These are phyloP conservation scores for Arachis hypogaea DNA, from an alignment of 306 rosid species.

Conservation along the genomic window DNA sequence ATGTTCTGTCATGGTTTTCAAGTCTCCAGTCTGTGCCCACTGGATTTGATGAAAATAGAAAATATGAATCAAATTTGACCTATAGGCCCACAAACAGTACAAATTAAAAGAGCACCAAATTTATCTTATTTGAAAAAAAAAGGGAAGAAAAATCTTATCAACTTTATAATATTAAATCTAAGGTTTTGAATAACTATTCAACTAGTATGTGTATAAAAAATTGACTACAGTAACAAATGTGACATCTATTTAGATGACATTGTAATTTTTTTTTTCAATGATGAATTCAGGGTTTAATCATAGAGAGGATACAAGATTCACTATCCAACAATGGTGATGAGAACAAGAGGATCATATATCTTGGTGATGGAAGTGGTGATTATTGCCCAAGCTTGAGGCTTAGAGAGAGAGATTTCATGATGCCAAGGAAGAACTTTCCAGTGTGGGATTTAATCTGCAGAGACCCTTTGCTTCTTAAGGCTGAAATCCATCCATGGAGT, in stretches of 20 bases:
- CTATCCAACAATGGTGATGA: constrained; percentile 4
- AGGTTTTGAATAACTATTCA: no score
- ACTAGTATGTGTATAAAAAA: no score
- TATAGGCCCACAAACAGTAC: constrained; percentile 17
- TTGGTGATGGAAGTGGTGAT: constrained; percentile 72
- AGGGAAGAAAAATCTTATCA: background rate
- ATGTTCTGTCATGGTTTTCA: background rate
- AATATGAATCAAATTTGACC: constrained; percentile 23
- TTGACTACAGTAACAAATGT: no score
- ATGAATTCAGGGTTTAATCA: constrained; percentile 48
- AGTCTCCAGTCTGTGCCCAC: constrained; percentile 1
- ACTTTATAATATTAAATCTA: background rate
- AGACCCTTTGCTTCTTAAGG: constrained; percentile 53
- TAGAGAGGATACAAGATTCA: constrained; percentile 53
- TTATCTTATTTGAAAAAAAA: background rate
- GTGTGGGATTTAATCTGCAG: constrained; percentile 62
- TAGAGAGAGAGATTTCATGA: constrained; percentile 49
- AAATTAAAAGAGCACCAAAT: background rate
- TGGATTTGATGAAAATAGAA: constrained; percentile 9
- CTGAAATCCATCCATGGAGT: constrained; percentile 60
- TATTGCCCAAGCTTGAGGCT: constrained; percentile 68
- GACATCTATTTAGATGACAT: no score
- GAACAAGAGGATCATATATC: constrained; percentile 55
- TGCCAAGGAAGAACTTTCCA: constrained; percentile 74
- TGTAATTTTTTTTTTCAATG: background rate